A percentile compares a stretch with the other conserved stretches of the same genome.
Conservation (phyloP, 176 grass and related monocot species). For the Poa annua region DNA sequence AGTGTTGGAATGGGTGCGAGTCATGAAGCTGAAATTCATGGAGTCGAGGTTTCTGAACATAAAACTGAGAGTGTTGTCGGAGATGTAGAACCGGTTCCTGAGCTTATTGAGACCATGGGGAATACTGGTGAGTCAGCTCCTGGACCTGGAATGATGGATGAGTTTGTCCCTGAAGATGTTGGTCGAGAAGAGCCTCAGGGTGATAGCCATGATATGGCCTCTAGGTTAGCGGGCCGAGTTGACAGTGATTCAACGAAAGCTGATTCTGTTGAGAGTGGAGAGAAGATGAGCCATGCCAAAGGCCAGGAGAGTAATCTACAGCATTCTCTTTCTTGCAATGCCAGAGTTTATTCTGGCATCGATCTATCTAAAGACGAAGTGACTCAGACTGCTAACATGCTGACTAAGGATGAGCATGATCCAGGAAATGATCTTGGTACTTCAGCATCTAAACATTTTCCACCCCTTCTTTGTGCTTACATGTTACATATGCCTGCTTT, state of each 20-base stretch:
- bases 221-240: conserved; percentile 71
- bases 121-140: conserved; percentile 90
- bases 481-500: conserved; percentile 29
- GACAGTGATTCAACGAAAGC: conserved; percentile 94
- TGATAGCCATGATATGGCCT: conserved; percentile 96
- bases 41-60: conserved; percentile 79
- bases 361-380: conserved; percentile 96
- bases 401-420: conserved; percentile 43
- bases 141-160: conserved; percentile 86
- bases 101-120: conserved; percentile 85
- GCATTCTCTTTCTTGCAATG: conserved; percentile 96
- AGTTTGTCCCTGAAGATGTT: conserved; percentile 77
- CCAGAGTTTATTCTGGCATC: conserved; percentile 83
- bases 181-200: conserved; percentile 64
- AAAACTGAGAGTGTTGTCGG: conserved; percentile 80
- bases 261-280: conserved; percentile 88
- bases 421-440: conserved; percentile 71
- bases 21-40: conserved; percentile 99
- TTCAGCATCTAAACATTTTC: conserved; percentile 21
- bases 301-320: conserved; percentile 70
- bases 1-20: conserved; percentile 98
- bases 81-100: conserved; percentile 81
- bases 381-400: conserved; percentile 64
- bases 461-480: conserved; percentile 8
- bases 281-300: conserved; percentile 68